A percentile compares a stretch with the other conserved stretches of the same genome.
Conservation (phyloP, 108 stramenopile species). For the Skeletonema costatum region DNA sequence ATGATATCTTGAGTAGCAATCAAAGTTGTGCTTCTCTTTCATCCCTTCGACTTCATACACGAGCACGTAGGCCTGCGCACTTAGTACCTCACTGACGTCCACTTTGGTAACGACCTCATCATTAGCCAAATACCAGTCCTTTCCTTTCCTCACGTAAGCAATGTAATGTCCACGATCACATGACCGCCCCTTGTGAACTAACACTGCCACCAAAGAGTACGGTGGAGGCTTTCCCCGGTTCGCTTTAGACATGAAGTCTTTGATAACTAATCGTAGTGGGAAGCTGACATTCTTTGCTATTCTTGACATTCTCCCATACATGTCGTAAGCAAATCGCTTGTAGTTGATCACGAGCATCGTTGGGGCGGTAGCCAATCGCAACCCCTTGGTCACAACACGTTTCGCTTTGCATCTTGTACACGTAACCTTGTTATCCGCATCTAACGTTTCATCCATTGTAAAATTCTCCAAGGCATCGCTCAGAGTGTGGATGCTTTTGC, state of each 20-base stretch:
- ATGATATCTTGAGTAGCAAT: slow-evolving; percentile 51
- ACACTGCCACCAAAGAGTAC: slow-evolving; percentile 76
- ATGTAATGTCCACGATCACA: slow-evolving; percentile 88
- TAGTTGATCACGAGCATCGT: slow-evolving; percentile 84
- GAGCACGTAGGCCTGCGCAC: slow-evolving; percentile 83
- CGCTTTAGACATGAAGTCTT: slow-evolving; percentile 75
- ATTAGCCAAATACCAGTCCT: slow-evolving; percentile 82
- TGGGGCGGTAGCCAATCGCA: slow-evolving; percentile 82
- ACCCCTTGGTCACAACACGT: slow-evolving; percentile 74
- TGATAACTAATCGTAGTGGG: slow-evolving; percentile 69
- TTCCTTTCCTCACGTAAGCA: slow-evolving; percentile 70
- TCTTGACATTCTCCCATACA: slow-evolving; percentile 64
- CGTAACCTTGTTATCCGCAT: slow-evolving; percentile 77
- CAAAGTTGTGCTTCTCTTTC: slow-evolving; percentile 50
- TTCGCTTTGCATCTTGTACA: slow-evolving; percentile 71
- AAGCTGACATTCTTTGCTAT: slow-evolving; percentile 74
- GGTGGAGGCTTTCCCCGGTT: slow-evolving; percentile 80
- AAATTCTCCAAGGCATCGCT: slow-evolving; percentile 73
- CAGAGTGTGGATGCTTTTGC: slow-evolving; percentile 54
- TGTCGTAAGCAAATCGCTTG: slow-evolving; percentile 85
- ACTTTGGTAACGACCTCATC: slow-evolving; percentile 72
- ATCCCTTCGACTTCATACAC: slow-evolving; percentile 62
- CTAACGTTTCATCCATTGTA: slow-evolving; percentile 72
- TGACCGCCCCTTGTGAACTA: slow-evolving; percentile 78
- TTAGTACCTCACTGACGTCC: slow-evolving; percentile 67